Percentiles rank a stretch among this genome's conserved stretches.
phyloP scores from a whole-genome alignment of 345 rosid species.

The Eucalyptus caleyi region DNA sequence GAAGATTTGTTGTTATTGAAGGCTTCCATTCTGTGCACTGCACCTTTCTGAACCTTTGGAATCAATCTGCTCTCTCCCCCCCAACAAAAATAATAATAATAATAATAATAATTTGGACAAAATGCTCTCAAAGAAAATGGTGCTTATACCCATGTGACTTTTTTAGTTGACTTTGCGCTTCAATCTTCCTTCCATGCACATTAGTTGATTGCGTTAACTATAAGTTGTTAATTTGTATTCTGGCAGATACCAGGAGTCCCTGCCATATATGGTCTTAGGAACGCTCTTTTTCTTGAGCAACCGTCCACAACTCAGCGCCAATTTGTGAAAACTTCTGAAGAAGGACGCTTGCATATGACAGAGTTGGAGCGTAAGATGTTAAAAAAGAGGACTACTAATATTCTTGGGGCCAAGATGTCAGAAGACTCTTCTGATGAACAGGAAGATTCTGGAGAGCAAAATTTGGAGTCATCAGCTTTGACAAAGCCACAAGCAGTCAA shows the following conservation, averaged over 20 bases:
- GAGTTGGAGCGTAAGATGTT: conserved; percentile 31
- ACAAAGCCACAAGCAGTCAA: conserved; percentile 4
- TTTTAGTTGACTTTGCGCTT: not conserved
- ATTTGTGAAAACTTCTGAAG: conserved; percentile 49
- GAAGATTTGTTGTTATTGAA: not conserved
- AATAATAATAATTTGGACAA: not conserved
- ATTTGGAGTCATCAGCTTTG: not conserved
- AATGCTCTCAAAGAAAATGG: not conserved
- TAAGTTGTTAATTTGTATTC: not conserved
- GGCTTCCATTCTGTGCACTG: not conserved
- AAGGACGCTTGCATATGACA: conserved; percentile 38
- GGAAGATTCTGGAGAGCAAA: conserved; percentile 13
- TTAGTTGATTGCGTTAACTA: not conserved
- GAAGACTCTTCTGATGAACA: conserved; percentile 10
- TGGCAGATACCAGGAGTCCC: conserved; percentile 78
- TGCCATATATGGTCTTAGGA: conserved; percentile 61
- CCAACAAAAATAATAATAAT: too few relatives aligned
- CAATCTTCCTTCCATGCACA: not conserved
- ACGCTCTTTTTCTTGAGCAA: conserved; percentile 61
- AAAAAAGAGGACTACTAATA: conserved; percentile 17
- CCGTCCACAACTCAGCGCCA: conserved; percentile 68
- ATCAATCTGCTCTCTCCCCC: not conserved
- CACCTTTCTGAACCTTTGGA: not conserved
- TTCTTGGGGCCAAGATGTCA: conserved; percentile 12
- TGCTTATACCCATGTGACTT: not conserved